A percentile compares a stretch with the other conserved stretches of the same genome.
These are phyloP conservation scores for Russula griseocarnosa DNA, from an alignment of 768 basidiomycete species.

Conservation along the genomic window DNA sequence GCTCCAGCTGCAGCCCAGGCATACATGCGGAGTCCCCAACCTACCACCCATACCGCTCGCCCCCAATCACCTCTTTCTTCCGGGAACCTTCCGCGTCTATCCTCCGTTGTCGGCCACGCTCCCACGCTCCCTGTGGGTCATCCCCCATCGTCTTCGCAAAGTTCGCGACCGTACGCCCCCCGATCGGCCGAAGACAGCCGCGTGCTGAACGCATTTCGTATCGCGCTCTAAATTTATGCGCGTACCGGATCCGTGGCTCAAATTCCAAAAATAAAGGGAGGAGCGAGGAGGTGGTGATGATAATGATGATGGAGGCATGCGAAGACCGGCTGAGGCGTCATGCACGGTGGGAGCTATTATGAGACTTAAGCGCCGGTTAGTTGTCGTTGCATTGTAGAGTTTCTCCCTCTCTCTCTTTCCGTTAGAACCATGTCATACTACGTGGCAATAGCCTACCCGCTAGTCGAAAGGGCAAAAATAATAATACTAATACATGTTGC, in stretches of 20 bases:
- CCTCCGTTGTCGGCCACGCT: slow-evolving; percentile 26
- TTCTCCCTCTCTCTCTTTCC: not conserved
- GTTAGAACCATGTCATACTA: slow-evolving; percentile 9
- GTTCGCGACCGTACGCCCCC: slow-evolving; percentile 31
- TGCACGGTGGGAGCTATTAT: slow-evolving; percentile 1
- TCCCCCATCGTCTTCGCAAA: slow-evolving; percentile 15
- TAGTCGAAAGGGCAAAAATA: slow-evolving; percentile 8
- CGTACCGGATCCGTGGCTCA: slow-evolving; percentile 1
- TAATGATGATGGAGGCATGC: not conserved
- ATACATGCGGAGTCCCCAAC: slow-evolving; percentile 10
- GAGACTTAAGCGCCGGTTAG: not conserved
- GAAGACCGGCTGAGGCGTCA: not conserved
- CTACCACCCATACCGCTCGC: slow-evolving; percentile 3
- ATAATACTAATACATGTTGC: slow-evolving; percentile 9
- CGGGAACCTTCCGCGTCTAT: slow-evolving; percentile 24
- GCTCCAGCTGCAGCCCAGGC: slow-evolving; percentile 6
- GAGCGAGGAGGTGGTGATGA: not conserved
- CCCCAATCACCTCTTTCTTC: slow-evolving; percentile 21
- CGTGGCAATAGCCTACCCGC: slow-evolving; percentile 17
- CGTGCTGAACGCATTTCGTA: slow-evolving; percentile 37
- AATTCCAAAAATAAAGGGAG: slow-evolving; percentile 12
- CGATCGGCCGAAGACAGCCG: slow-evolving; percentile 37
- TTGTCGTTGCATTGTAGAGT: slow-evolving; percentile 12
- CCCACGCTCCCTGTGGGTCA: slow-evolving; percentile 20
- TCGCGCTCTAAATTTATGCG: slow-evolving; percentile 31